Evolutionary conservation across 169 alveolate genomes (phyloP), one percentile per base, ranked within the genome.

Genomic region (Plasmodium knowlesi): DNA sequence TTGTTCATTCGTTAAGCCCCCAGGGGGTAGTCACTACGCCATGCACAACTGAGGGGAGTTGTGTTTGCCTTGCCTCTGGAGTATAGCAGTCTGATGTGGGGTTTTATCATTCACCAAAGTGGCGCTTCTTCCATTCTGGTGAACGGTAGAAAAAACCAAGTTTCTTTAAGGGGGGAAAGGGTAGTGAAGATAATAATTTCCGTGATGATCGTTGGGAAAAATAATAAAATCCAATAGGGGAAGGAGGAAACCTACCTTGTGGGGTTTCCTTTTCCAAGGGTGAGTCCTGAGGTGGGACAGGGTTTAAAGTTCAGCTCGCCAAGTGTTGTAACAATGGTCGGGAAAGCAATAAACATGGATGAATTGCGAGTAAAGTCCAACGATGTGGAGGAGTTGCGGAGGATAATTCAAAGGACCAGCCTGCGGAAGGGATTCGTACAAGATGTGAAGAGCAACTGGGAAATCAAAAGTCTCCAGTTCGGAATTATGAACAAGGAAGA

Each of bases 401-500:
- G 43, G 28, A 5, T 76, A 2, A 86, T 86, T 25, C 82, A 76
- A 9, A 32, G 61, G 14, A 73, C 19, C 12, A 86, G 93, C 32
- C 37, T 86, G 83, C 67, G 32, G 72, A 86, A 86, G 43, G 32
- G 85, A 5, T 86, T 86, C 43, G 93, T 86, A 8, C 71, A 76
- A 22, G 93, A 86, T 37, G 82, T 86, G 30, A 86, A 86, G 41
- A 86, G 50, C 9, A 86, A 76, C 46, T 86, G 85, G 61, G 93
- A 86, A 80, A 97, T 97, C 5, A 97, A 96, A 41, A 96, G 98
- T 32, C 97, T 97, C 22, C 96, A 94, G 81, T 97, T 97, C 89
- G 97, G 96, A 46, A 97, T 96, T 16, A 96, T 97, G 97, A 96
- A 96, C 41, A 95, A 94, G 50, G 96, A 96, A 22, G 96, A 93